Evolutionary conservation across 805 yeast species (phyloP).

Genomic region (Saccharomycopsis sp.): DNA sequence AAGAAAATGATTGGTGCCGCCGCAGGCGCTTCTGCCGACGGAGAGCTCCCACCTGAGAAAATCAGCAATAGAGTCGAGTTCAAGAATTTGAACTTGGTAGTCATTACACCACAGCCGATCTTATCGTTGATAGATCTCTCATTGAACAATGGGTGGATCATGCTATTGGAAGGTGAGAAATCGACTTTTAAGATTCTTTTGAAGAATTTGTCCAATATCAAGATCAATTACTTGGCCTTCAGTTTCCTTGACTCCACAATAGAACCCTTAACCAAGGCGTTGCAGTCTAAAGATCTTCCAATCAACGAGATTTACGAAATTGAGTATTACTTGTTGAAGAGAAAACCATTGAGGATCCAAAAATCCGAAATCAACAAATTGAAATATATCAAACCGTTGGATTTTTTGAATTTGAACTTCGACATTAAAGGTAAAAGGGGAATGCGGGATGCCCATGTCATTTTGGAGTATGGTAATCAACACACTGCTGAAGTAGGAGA

Average conservation of each 20-base stretch:
- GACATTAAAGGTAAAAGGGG: slow-evolving; percentile 68
- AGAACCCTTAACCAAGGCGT: slow-evolving; percentile 49
- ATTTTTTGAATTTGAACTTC: slow-evolving; percentile 40
- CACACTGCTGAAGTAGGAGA: slow-evolving; percentile 26
- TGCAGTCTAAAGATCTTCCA: slow-evolving; percentile 39
- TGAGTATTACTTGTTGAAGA: slow-evolving; percentile 55
- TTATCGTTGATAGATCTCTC: slow-evolving; percentile 43
- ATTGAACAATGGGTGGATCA: slow-evolving; percentile 55
- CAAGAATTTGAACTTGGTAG: slow-evolving; percentile 27
- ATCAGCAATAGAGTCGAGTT: slow-evolving; percentile 22
- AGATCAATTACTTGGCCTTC: slow-evolving; percentile 49
- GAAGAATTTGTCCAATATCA: slow-evolving; percentile 48
- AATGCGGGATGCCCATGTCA: slow-evolving; percentile 53
- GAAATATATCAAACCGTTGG: slow-evolving; percentile 27
- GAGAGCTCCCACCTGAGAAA: slow-evolving; percentile 10
- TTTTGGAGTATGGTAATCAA: slow-evolving; percentile 54
- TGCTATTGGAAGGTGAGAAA: slow-evolving; percentile 74
- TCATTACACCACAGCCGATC: slow-evolving; percentile 50
- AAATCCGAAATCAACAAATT: slow-evolving; percentile 22
- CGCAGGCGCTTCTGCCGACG: background rate
- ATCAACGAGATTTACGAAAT: slow-evolving; percentile 64
- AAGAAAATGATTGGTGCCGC: no score
- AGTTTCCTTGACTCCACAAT: slow-evolving; percentile 66
- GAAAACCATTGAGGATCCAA: slow-evolving; percentile 46
- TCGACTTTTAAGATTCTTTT: slow-evolving; percentile 41